phyloP scores from a whole-genome alignment of 257 asterid species.

The Petrea volubilis region DNA sequence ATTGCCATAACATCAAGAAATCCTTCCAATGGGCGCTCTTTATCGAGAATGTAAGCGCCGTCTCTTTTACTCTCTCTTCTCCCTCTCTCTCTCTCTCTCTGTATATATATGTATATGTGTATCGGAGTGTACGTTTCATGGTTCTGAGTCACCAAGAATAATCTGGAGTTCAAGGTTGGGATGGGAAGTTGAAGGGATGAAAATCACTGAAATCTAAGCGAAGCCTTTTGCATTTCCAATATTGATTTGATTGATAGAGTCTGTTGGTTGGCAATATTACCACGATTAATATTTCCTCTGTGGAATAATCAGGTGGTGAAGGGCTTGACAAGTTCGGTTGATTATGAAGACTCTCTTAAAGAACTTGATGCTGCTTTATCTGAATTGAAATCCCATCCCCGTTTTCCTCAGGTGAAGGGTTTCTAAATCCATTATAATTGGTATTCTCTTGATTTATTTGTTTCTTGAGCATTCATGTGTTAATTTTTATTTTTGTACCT shows the following conservation, averaged over 20 bases:
- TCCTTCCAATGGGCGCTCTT: slow-evolving; percentile 72
- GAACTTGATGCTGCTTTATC: slow-evolving; percentile 61
- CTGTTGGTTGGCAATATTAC: not conserved
- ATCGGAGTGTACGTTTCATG: not conserved
- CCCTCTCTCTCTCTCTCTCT: not conserved
- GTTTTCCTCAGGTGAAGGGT: slow-evolving; percentile 59
- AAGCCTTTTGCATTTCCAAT: not conserved
- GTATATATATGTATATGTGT: too few relatives aligned
- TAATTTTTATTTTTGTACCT: not conserved
- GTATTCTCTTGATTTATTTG: not conserved
- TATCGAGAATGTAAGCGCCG: slow-evolving; percentile 55
- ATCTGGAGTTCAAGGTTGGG: not conserved
- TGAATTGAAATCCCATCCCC: slow-evolving; percentile 42
- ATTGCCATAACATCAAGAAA: slow-evolving; percentile 47
- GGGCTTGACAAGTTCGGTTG: slow-evolving; percentile 45
- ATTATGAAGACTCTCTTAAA: slow-evolving; percentile 48
- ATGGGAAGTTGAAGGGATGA: not conserved
- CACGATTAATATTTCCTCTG: not conserved
- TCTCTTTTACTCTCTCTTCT: too few relatives aligned
- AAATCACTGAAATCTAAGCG: not conserved
- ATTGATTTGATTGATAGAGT: not conserved
- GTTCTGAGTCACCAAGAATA: not conserved
- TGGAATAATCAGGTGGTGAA: slow-evolving; percentile 44
- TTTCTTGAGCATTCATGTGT: not conserved
- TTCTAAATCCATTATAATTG: not conserved